A percentile compares a stretch with the other conserved stretches of the same genome.
phyloP scores from a whole-genome alignment of 305 asterid species.

The Caryopteris hybrid region DNA sequence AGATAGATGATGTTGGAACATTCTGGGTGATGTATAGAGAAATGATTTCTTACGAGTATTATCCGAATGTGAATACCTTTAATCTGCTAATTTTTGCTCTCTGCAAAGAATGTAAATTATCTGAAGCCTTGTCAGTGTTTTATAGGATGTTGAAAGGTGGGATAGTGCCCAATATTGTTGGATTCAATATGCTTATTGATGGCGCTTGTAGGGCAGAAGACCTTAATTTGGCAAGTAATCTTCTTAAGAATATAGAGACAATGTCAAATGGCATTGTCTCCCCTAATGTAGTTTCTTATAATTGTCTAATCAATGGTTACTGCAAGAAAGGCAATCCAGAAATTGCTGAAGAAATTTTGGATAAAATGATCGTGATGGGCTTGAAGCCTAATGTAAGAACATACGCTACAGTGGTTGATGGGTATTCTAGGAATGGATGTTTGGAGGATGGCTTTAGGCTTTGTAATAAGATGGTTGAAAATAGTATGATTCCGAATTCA shows the following conservation, averaged over 20 bases:
- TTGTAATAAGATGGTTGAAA: conserved; percentile 52
- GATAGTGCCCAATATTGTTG: conserved; percentile 52
- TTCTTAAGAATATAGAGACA: conserved; percentile 37
- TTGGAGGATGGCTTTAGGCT: conserved; percentile 61
- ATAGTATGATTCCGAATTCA: conserved; percentile 48
- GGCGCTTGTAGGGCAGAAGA: conserved; percentile 55
- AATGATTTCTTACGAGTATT: conserved; percentile 55
- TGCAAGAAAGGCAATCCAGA: conserved; percentile 55
- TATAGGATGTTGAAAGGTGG: conserved; percentile 67
- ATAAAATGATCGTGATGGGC: conserved; percentile 44
- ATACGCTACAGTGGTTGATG: conserved; percentile 68
- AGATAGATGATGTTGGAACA: conserved; percentile 38
- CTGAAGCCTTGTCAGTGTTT: conserved; percentile 58
- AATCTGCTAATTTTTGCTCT: conserved; percentile 59
- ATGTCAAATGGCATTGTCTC: conserved; percentile 42
- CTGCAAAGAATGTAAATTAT: conserved; percentile 50
- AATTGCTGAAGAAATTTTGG: conserved; percentile 41
- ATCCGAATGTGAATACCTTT: conserved; percentile 58
- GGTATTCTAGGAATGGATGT: conserved; percentile 51
- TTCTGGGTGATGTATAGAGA: conserved; percentile 57
- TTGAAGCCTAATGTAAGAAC: conserved; percentile 59
- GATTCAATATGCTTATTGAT: conserved; percentile 66
- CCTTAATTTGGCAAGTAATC: conserved; percentile 46
- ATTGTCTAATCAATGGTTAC: conserved; percentile 62
- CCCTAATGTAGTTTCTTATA: conserved; percentile 54